A percentile compares a stretch with the other conserved stretches of the same genome.
Conservation (phyloP, 805 yeast species). For the Debaryomyces hansenii region DNA sequence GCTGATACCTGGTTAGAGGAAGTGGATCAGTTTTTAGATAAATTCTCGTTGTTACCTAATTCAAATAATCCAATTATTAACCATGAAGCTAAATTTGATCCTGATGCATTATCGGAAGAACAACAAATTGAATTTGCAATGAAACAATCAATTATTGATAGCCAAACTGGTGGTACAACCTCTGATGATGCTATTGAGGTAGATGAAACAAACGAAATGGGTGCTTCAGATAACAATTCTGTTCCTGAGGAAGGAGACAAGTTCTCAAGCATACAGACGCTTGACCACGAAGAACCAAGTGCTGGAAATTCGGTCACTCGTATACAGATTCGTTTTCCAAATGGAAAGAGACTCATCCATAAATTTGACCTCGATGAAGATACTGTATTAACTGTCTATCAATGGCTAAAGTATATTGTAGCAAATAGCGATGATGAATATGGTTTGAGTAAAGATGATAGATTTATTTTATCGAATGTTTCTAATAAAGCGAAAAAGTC, state of each 20-base stretch:
- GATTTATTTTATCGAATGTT: slow-evolving; percentile 32
- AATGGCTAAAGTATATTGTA: slow-evolving; percentile 62
- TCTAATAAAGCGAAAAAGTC: slow-evolving; percentile 42
- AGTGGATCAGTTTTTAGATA: slow-evolving; percentile 63
- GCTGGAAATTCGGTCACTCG: slow-evolving; percentile 58
- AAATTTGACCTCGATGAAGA: slow-evolving; percentile 54
- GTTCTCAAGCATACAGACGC: slow-evolving; percentile 51
- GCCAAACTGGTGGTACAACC: slow-evolving; percentile 25
- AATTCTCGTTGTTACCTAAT: slow-evolving; percentile 64
- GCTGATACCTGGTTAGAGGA: slow-evolving; percentile 63
- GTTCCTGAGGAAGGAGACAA: slow-evolving; percentile 29
- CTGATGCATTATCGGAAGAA: slow-evolving; percentile 71
- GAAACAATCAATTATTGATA: slow-evolving; percentile 53
- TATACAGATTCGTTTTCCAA: slow-evolving; percentile 81
- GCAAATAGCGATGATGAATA: slow-evolving; percentile 48
- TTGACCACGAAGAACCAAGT: slow-evolving; percentile 65
- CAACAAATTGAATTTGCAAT: slow-evolving; percentile 80
- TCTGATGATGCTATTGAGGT: slow-evolving; percentile 27
- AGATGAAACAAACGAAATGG: slow-evolving; percentile 15
- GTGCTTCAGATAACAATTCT: slow-evolving; percentile 13
- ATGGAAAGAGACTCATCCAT: slow-evolving; percentile 68
- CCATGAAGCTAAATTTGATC: slow-evolving; percentile 61
- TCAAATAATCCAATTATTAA: slow-evolving; percentile 65
- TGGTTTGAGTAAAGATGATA: slow-evolving; percentile 38
- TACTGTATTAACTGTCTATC: slow-evolving; percentile 59